Evolutionary conservation across 1,284 basidiomycete species (phyloP).

Genomic region (Ganoderma sinense): DNA sequence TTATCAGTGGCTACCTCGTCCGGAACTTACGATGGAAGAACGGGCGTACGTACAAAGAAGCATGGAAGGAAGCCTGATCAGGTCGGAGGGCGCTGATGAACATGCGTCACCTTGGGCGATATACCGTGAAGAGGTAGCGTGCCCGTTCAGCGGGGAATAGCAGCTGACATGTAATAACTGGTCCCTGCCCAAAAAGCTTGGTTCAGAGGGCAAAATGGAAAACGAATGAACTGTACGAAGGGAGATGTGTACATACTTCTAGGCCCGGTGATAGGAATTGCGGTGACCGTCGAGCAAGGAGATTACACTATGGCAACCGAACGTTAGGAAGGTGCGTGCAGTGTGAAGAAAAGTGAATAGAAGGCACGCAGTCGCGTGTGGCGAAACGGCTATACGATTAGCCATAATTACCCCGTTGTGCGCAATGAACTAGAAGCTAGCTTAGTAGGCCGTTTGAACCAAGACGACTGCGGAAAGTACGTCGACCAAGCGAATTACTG

Average conservation of each 20-base stretch:
- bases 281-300: background rate
- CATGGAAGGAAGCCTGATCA: background rate
- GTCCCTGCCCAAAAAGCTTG: background rate
- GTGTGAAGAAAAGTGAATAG: background rate
- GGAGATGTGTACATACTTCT: background rate
- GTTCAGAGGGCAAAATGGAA: background rate
- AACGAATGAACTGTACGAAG: background rate
- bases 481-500: background rate
- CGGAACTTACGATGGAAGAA: background rate
- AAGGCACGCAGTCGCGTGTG: background rate
- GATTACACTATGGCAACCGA: background rate
- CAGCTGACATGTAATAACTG: background rate
- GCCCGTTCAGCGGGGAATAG: background rate
- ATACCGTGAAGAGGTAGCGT: background rate
- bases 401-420: background rate
- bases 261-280: background rate
- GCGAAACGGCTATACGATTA: background rate
- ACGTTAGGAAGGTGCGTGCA: background rate
- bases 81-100: background rate
- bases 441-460: background rate
- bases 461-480: background rate
- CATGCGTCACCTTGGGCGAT: background rate
- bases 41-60: conserved; percentile 6
- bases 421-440: background rate
- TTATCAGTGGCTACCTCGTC: background rate